phyloP scores from a whole-genome alignment of 257 asterid species.

The Primulina eburnea region DNA sequence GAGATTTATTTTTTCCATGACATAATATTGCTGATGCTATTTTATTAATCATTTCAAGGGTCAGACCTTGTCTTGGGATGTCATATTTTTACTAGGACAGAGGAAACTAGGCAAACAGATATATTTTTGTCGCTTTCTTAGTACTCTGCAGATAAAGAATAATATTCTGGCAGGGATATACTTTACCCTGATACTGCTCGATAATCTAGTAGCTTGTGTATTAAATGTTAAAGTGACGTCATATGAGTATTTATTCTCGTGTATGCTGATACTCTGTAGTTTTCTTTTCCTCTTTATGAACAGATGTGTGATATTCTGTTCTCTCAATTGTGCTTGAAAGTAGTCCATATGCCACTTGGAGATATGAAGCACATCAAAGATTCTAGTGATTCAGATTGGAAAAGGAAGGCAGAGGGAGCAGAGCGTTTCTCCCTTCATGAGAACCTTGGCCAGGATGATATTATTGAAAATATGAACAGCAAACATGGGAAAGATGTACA shows the following conservation, averaged over 20 bases:
- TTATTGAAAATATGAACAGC: conserved; percentile 47
- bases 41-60: background rate
- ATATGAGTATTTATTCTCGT: conserved; percentile 8
- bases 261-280: conserved; percentile 11
- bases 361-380: conserved; percentile 54
- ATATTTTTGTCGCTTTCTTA: conserved; percentile 17
- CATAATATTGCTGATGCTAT: conserved; percentile 11
- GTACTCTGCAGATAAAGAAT: conserved; percentile 1
- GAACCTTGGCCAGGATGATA: conserved; percentile 40
- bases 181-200: conserved; percentile 4
- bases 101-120: background rate
- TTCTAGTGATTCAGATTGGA: conserved; percentile 47
- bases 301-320: conserved; percentile 98
- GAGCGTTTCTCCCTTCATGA: conserved; percentile 41
- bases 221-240: background rate
- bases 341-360: conserved; percentile 45
- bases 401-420: conserved; percentile 45
- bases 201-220: background rate
- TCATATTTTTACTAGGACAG: conserved; percentile 15
- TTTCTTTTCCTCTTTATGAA: conserved; percentile 30
- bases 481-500: conserved; percentile 41
- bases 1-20: background rate
- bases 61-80: conserved; percentile 8
- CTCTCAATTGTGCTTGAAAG: conserved; percentile 95
- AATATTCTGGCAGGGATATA: conserved; percentile 7